A percentile compares a stretch with the other conserved stretches of the same genome.
Conservation (phyloP, 805 yeast species). For the Sugiyamaella americana region DNA sequence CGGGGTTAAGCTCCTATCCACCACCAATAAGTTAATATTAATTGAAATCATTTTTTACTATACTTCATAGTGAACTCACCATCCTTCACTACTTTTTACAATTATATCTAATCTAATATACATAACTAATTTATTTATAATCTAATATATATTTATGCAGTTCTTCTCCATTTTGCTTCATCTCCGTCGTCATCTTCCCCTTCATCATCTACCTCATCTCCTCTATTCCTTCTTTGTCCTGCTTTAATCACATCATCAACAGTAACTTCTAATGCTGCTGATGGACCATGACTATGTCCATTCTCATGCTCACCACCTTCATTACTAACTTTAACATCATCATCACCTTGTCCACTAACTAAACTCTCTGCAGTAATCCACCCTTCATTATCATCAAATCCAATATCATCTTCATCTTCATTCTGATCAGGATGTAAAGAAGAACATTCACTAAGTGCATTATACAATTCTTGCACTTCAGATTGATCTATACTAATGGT, state of each 20-base stretch:
- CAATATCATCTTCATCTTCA: constrained; percentile 13
- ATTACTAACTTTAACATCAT: constrained; percentile 12
- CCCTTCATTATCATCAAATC: constrained; percentile 9
- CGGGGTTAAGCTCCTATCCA: no score
- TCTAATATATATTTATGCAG: constrained; percentile 3
- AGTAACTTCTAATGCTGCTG: constrained; percentile 23
- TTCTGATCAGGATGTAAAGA: constrained; percentile 23
- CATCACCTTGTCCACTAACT: constrained; percentile 16
- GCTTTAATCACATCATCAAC: constrained; percentile 12
- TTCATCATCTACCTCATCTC: constrained; percentile 10
- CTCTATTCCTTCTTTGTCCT: constrained; percentile 17
- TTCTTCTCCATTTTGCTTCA: constrained; percentile 21
- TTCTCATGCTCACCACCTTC: constrained; percentile 5
- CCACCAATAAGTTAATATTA: no score
- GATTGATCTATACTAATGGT: constrained; percentile 6
- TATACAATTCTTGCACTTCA: constrained; percentile 11
- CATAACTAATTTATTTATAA: no score
- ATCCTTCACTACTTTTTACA: no score
- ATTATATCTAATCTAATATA: no score
- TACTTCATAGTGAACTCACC: no score
- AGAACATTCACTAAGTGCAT: constrained; percentile 23
- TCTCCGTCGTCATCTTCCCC: constrained; percentile 2
- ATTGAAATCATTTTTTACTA: neutral
- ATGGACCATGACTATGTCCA: constrained; percentile 9
- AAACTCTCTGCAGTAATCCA: constrained; percentile 12